These are phyloP conservation scores for Zasmidium citrigriseum DNA, from an alignment of 2,329 filamentous ascomycete species.

Conservation along the genomic window DNA sequence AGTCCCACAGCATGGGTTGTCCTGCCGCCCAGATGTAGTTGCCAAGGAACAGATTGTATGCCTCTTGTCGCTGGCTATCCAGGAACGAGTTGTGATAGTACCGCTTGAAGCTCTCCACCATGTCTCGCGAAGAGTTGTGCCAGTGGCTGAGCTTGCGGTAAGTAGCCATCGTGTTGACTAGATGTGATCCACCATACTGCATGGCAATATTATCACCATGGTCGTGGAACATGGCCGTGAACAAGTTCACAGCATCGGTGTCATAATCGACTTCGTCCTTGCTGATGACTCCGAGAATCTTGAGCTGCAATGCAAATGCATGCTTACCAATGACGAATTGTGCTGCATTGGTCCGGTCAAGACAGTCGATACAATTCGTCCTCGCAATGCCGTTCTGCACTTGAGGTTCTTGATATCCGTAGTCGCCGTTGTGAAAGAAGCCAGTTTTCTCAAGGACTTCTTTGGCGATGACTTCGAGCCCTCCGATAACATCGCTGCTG, in stretches of 20 bases:
- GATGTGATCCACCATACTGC: constrained; percentile 94
- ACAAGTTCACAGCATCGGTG: constrained; percentile 91
- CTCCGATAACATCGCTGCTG: constrained; percentile 91
- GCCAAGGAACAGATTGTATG: constrained; percentile 94
- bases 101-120: constrained; percentile 98
- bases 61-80: constrained; percentile 95
- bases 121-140: constrained; percentile 95
- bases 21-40: constrained; percentile 89
- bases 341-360: constrained; percentile 94
- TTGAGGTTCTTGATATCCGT: constrained; percentile 62
- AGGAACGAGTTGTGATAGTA: constrained; percentile 99
- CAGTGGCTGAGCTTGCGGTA: constrained; percentile 99
- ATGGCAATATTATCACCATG: constrained; percentile 97
- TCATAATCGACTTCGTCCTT: constrained; percentile 84
- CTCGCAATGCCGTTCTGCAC: constrained; percentile 91
- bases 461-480: constrained; percentile 84
- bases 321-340: constrained; percentile 97
- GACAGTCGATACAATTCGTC: constrained; percentile 97
- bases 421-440: constrained; percentile 92
- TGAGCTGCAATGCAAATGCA: constrained; percentile 86
- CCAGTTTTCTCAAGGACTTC: constrained; percentile 82
- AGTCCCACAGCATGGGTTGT: constrained; percentile 95
- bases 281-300: constrained; percentile 84
- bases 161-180: constrained; percentile 99
- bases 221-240: constrained; percentile 95